Evolutionary conservation across 192 early-diverging fungal genomes (phyloP), one percentile per base, ranked within the genome.

Genomic region (Entomortierella lignicola): DNA sequence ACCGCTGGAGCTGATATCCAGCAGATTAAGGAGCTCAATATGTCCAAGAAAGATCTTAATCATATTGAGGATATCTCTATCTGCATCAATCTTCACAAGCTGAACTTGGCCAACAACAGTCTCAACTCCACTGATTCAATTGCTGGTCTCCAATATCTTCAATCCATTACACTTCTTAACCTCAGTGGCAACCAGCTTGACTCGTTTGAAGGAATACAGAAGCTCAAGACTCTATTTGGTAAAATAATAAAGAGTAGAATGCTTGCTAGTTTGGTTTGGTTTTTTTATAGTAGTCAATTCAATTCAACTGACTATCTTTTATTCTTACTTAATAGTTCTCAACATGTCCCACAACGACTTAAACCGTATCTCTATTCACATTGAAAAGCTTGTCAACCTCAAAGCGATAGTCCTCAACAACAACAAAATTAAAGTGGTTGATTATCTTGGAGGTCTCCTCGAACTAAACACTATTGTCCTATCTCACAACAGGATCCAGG

Each of bases 371-470:
- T 88, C 89, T 12, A 68, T 71, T 21, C 80, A 90, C 57, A 74
- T 92, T 18, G 60, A 81, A 17, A 86, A 82, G 15, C 84, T 89
- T 25, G 85, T 66, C n/a, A 63, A 85, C 29, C 82, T 96, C 25
- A 94, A 93, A 56, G 95, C 95, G 4, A 68, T 96, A 15, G 91
- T 96, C 37, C 82, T 95, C 23, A 92, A 91, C 65, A 83, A 95
- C 77, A 96, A 96, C 84, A 71, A 81, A 30, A 90, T 95, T 57
- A 67, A 77, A 26, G 66, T 73, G 27, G 85, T 95, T 32, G 92
- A 94, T 57, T 84, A 94, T 60, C 29, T 95, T 13, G 81, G 81
- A 18, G 71, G 59, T 3, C 72, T 94, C 23, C 63, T 57, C 2
- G 73, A 91, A 18, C 83, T 95, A 17, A 92, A 90, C 72, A 94